Evolutionary conservation across 2,329 filamentous ascomycete genomes (phyloP), one percentile per base, ranked within the genome.

Genomic region (Venturiaceae sp.): DNA sequence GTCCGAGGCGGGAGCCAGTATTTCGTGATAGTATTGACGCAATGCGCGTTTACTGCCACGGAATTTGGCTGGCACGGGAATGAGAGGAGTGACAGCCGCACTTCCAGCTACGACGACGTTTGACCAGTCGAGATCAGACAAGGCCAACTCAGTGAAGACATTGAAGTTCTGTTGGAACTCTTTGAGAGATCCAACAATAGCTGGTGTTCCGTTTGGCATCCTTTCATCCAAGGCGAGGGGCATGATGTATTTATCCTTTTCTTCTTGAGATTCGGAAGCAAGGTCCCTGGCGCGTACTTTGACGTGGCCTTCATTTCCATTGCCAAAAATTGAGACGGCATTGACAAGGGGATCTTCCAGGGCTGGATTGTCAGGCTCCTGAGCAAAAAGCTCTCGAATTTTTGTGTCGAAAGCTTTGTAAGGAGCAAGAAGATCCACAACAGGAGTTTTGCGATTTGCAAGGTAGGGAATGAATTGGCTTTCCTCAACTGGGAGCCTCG

Each of bases 31-130:
- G 69, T 90, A 95, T 41, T 72, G 64, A 7, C 74, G 69, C 7
- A 76, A 67, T 21, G 70, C 67, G 36, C 70, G 67, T 63, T 76
- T 77, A 0, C 72, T 74, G 5, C 63, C 66, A 14, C 64, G 65
- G 59, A 74, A 66, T 60, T 72, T 86, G 76, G 67, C 86, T 76
- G 67, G 77, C 33, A 69, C 72, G 5, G 89, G 87, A 14, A 95
- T 72, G 34, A 95, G 77, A 53, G 86, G 86, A 57, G 91, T 95
- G 56, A 90, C 83, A 1, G 92, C 90, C 1, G 88, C 85, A 53
- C 87, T 92, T 11, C 90, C 90, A 41, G 89, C 88, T 32, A 83
- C 90, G 16, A 94, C 84, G 16, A 95, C 83, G 68, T 94, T 94
- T 66, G 73, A 83, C 90, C 90, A 95, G 67, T 92, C 83, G 64